Base-by-base conservation (phyloP, 1,139 yeast species). In the Scheffersomyces segobiensis region DNA sequence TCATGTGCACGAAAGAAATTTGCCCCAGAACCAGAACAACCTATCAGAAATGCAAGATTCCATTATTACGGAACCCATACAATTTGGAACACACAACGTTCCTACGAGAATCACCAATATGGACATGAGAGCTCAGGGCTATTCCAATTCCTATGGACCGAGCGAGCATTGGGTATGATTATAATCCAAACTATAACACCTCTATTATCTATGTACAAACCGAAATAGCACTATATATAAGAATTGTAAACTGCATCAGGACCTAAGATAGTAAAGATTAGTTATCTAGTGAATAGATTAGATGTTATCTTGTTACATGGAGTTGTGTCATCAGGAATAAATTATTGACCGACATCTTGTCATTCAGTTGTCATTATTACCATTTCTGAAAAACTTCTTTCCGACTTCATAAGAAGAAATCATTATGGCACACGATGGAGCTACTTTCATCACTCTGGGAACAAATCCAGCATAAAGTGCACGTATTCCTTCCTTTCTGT, bases 351-450 rank as follows among this genome's bases (percentile, higher is more conserved):
- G n/a, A n/a, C n/a, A n/a, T n/a, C n/a, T n/a, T n/a, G n/a, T n/a
- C n/a, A n/a, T n/a, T n/a, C n/a, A n/a, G 17, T 32, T 32, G 42
- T 32, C 42, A 14, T 32, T 55, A 50, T 67, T 64, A 17, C 62
- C 75, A 55, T 68, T 68, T 53, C 67, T 73, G 67, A 89, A 85
- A 50, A 89, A 76, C 66, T 84, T 85, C 73, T 96, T 96, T 46
- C 97, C 91, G 55, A 93, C 79, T 71, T 95, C 99, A 72, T 95
- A 95, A 52, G 96, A 89, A 2, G 98, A 91, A 55, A 95, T 93
- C 99, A 95, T 96, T 49, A 95, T 95, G 2, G 99, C 99, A 82
- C 99, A 95, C 14, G 98, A 89, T 3, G 99, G 99, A 0, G 98
- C 97, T 50, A 95, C 90, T 69, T 95, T 95, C 71, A 93, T 77